These are phyloP conservation scores for Tylopilus felleus DNA, from an alignment of 768 basidiomycete genomes.

Conservation along the genomic window DNA sequence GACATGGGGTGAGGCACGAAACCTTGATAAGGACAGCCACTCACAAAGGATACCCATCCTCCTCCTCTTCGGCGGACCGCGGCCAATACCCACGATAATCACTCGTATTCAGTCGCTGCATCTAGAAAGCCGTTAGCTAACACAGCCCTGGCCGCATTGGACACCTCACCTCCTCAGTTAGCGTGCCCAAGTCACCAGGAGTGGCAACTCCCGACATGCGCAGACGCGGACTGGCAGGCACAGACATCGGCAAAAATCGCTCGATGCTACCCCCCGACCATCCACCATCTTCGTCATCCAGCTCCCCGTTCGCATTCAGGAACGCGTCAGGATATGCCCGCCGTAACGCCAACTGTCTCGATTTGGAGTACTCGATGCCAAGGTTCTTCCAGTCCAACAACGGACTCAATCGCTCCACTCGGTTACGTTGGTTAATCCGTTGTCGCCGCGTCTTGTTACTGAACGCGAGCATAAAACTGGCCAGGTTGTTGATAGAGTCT, in stretches of 20 bases:
- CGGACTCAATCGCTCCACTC: constrained; percentile 91
- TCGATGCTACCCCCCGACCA: constrained; percentile 54
- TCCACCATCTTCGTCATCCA: constrained; percentile 42
- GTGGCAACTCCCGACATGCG: constrained; percentile 75
- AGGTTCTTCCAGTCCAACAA: constrained; percentile 98
- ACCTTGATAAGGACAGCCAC: constrained; percentile 33
- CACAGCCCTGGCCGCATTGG: neutral
- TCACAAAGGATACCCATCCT: constrained; percentile 87
- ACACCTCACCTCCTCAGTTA: constrained; percentile 71
- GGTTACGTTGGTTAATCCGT: constrained; percentile 97
- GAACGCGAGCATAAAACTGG: constrained; percentile 73
- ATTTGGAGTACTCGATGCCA: constrained; percentile 96
- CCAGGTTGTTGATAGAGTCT: constrained; percentile 84
- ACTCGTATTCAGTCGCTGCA: constrained; percentile 84
- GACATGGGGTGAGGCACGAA: constrained; percentile 9
- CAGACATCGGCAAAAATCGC: constrained; percentile 66
- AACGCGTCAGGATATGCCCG: constrained; percentile 96
- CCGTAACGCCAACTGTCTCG: constrained; percentile 84
- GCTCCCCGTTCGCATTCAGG: constrained; percentile 53
- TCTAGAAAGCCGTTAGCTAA: constrained; percentile 40
- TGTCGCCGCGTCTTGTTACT: constrained; percentile 86
- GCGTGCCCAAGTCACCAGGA: constrained; percentile 88
- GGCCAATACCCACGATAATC: constrained; percentile 74
- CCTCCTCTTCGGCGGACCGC: constrained; percentile 66
- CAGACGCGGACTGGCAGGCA: constrained; percentile 85